Evolutionary conservation across 73 alveolate species (phyloP).

Genomic region (Paramecium caudatum): DNA sequence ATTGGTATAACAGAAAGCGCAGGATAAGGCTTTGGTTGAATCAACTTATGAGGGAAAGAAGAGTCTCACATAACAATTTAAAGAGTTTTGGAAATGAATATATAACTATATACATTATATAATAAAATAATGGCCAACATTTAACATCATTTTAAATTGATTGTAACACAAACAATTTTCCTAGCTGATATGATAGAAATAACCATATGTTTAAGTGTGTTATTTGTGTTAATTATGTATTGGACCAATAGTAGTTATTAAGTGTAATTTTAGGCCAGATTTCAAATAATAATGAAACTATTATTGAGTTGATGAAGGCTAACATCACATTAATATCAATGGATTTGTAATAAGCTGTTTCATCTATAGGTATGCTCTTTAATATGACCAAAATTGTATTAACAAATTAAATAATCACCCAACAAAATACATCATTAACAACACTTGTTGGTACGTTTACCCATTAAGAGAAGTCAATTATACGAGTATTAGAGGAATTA

Average conservation of each 20-base stretch:
- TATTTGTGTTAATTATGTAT: constrained; percentile 11
- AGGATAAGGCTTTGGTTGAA: too few species aligned
- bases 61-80: too few species aligned
- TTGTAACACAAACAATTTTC: constrained; percentile 22
- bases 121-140: constrained; percentile 39
- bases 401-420: background rate
- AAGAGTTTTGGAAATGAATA: too few species aligned
- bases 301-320: constrained; percentile 37
- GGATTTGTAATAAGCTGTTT: background rate
- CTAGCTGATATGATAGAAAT: constrained; percentile 38
- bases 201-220: constrained; percentile 7
- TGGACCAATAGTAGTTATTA: constrained; percentile 11
- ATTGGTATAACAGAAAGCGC: too few species aligned
- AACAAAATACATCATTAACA: background rate
- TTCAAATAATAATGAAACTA: constrained; percentile 39
- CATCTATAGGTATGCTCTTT: background rate
- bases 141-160: constrained; percentile 43
- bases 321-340: constrained; percentile 12
- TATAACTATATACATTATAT: too few species aligned
- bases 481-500: background rate
- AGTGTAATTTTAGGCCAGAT: background rate
- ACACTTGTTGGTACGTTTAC: constrained; percentile 3
- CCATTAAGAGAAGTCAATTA: background rate
- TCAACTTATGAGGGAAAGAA: too few species aligned
- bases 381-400: background rate